phyloP scores from a whole-genome alignment of 2,329 filamentous ascomycete genomes.

The Epichloe bromicola region DNA sequence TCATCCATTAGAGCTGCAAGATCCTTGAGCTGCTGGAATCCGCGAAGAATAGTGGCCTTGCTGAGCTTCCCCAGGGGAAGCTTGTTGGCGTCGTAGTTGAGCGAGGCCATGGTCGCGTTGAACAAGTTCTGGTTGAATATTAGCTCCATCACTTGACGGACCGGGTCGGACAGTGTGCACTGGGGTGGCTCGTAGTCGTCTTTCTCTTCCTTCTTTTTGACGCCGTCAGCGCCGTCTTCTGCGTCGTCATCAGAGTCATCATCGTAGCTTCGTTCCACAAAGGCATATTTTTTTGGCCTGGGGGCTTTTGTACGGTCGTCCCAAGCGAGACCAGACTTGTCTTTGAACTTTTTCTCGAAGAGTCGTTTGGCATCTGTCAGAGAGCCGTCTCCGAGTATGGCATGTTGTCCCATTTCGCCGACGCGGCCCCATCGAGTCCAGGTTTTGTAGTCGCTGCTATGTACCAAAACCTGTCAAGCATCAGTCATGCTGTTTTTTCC shows the following conservation, averaged over 20 bases:
- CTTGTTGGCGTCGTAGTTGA: constrained; percentile 65
- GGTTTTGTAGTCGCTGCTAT: constrained; percentile 33
- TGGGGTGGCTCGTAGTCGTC: constrained; percentile 27
- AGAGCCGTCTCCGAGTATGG: constrained; percentile 27
- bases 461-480: constrained; percentile 25
- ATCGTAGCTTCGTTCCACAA: constrained; percentile 67
- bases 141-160: constrained; percentile 60
- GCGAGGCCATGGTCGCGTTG: constrained; percentile 46
- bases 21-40: constrained; percentile 66
- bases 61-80: constrained; percentile 75
- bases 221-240: constrained; percentile 11
- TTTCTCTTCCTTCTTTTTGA: constrained; percentile 24
- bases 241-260: constrained; percentile 44
- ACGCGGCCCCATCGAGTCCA: constrained; percentile 80
- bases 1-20: constrained; percentile 54
- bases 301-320: constrained; percentile 39
- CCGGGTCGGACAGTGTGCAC: constrained; percentile 43
- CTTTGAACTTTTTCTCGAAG: constrained; percentile 50
- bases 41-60: constrained; percentile 60
- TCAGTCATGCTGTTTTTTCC: not conserved
- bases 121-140: constrained; percentile 76
- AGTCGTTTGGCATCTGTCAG: constrained; percentile 31
- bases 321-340: constrained; percentile 48
- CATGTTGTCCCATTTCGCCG: constrained; percentile 41
- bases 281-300: constrained; percentile 61